Conservation (phyloP, 331 rosid species). For the Malus hybrid region DNA sequence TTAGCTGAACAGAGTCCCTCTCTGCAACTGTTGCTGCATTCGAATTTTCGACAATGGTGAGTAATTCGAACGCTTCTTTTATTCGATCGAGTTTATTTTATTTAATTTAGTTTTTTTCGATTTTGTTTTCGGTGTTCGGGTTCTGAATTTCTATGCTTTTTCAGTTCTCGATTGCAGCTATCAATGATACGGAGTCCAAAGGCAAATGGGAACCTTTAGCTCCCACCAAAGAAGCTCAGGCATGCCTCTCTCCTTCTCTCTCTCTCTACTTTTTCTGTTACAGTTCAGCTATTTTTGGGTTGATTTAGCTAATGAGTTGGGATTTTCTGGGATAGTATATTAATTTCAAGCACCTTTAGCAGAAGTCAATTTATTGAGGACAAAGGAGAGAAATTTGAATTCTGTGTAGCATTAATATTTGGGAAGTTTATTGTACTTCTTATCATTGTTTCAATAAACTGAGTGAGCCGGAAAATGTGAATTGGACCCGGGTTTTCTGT, state of each 20-base stretch:
- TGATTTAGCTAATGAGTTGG: not conserved
- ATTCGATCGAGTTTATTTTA: not conserved
- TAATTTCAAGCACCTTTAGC: not conserved
- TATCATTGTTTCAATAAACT: not conserved
- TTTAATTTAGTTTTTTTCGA: not conserved
- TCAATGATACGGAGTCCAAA: slow-evolving; percentile 78
- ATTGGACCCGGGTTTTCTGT: not conserved
- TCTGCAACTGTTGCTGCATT: not conserved
- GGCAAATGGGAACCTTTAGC: slow-evolving; percentile 89
- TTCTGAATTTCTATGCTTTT: slow-evolving; percentile 2
- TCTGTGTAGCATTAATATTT: not conserved
- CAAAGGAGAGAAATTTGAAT: not conserved
- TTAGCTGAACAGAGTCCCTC: not conserved
- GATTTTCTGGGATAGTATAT: not conserved
- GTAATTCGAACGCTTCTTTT: not conserved
- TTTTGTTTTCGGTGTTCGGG: not conserved
- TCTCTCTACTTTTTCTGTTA: not conserved
- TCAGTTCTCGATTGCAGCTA: slow-evolving; percentile 95
- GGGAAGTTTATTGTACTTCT: not conserved
- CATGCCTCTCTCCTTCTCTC: slow-evolving; percentile 16
- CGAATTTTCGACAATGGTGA: slow-evolving; percentile 46
- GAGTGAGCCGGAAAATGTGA: not conserved
- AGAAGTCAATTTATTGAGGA: not conserved
- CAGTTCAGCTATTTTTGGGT: not conserved
- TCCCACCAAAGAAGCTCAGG: slow-evolving; percentile 99